phyloP scores from a whole-genome alignment of 2,329 filamentous ascomycete genomes.

The Ilyonectria mors-panacis region DNA sequence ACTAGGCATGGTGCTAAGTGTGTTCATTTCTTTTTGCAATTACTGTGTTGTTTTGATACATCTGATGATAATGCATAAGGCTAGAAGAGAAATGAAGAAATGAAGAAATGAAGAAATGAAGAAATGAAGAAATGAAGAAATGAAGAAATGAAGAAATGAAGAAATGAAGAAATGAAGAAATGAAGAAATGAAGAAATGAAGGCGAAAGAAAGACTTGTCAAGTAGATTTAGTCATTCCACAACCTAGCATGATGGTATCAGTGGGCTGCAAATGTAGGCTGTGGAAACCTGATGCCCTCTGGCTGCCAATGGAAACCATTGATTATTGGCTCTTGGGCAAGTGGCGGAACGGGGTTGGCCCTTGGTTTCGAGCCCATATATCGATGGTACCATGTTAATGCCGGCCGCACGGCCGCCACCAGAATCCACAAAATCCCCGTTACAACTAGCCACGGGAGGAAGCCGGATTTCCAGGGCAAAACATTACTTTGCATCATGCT shows the following conservation, averaged over 20 bases:
- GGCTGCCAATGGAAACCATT: background rate
- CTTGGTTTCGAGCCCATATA: background rate
- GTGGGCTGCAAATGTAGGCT: background rate
- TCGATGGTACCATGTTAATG: background rate
- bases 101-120: too few species aligned
- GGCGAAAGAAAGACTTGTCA: too few species aligned
- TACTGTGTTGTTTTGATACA: too few species aligned
- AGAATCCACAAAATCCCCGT: conserved; percentile 1
- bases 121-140: too few species aligned
- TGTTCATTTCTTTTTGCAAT: too few species aligned
- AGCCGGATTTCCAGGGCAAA: conserved; percentile 22
- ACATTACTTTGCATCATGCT: conserved; percentile 13
- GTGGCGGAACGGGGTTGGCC: background rate
- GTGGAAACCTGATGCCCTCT: background rate
- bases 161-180: too few species aligned
- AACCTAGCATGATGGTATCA: background rate
- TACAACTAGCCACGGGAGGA: conserved; percentile 2
- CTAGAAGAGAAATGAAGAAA: too few species aligned
- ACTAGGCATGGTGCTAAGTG: too few species aligned
- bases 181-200: too few species aligned
- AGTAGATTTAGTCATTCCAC: background rate
- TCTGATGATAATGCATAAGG: too few species aligned
- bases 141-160: too few species aligned
- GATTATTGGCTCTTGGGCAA: background rate
- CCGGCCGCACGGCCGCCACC: background rate